Conservation (phyloP, 139 green algal genomes). For the Coelastrella sp. region DNA sequence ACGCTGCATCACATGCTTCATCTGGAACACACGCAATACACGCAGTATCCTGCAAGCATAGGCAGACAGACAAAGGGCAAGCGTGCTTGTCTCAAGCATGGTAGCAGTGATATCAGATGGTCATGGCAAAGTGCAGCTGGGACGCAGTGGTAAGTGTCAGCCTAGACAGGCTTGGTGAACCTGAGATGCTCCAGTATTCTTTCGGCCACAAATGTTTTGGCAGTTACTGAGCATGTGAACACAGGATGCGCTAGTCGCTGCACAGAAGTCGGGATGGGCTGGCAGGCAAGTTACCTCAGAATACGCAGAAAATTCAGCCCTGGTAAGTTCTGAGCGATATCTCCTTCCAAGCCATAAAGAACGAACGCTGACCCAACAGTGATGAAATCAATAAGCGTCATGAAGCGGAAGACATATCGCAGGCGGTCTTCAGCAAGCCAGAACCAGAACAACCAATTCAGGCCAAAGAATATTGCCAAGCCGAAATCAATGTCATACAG, state of each 20-base stretch:
- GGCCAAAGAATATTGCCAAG: slow-evolving; percentile 27
- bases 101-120: no score
- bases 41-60: slow-evolving; percentile 29
- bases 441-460: slow-evolving; percentile 42
- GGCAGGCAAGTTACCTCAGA: not conserved
- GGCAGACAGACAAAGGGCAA: not conserved
- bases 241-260: no score
- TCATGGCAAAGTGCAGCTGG: no score
- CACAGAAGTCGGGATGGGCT: no score
- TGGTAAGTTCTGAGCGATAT: not conserved
- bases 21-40: slow-evolving; percentile 40
- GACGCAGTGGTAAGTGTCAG: no score
- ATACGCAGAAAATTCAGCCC: slow-evolving; percentile 28
- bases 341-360: slow-evolving; percentile 9
- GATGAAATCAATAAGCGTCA: not conserved
- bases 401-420: slow-evolving; percentile 21
- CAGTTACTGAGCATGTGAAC: no score
- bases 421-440: slow-evolving; percentile 46
- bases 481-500: slow-evolving; percentile 19
- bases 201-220: no score
- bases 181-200: no score
- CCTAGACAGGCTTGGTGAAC: no score
- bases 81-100: not conserved
- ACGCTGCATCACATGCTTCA: slow-evolving; percentile 33
- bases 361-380: slow-evolving; percentile 35